A percentile compares a stretch with the other conserved stretches of the same genome.
phyloP scores from a whole-genome alignment of 805 yeast species.

The Lachancea thermotolerans region DNA sequence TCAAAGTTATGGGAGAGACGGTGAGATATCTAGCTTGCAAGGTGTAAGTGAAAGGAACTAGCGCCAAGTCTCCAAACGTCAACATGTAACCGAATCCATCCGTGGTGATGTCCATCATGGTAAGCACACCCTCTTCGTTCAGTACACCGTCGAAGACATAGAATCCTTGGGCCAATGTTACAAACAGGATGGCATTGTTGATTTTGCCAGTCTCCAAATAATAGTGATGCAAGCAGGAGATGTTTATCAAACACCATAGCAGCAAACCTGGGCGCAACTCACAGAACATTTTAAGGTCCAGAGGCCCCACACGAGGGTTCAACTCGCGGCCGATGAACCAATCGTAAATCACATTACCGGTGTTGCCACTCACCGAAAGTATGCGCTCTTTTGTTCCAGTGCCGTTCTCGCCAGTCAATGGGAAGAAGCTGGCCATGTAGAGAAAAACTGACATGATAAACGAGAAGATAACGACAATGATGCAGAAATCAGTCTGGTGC shows the following conservation, averaged over 20 bases:
- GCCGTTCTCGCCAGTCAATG: slow-evolving; percentile 46
- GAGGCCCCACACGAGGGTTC: slow-evolving; percentile 78
- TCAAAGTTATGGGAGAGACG: slow-evolving; percentile 51
- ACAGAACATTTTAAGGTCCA: slow-evolving; percentile 87
- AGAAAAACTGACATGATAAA: slow-evolving; percentile 55
- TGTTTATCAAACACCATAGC: slow-evolving; percentile 72
- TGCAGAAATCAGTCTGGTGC: slow-evolving; percentile 57
- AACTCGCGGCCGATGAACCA: slow-evolving; percentile 97
- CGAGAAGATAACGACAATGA: slow-evolving; percentile 59
- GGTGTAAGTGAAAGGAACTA: slow-evolving; percentile 89
- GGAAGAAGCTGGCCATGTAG: slow-evolving; percentile 61
- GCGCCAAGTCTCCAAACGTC: slow-evolving; percentile 85
- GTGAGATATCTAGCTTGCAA: slow-evolving; percentile 80
- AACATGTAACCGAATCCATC: slow-evolving; percentile 98
- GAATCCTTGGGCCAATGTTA: slow-evolving; percentile 63
- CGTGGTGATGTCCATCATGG: slow-evolving; percentile 94
- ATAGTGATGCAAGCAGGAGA: slow-evolving; percentile 78
- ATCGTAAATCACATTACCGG: slow-evolving; percentile 69
- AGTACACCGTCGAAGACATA: slow-evolving; percentile 88
- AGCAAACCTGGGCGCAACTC: slow-evolving; percentile 93
- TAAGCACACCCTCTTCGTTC: slow-evolving; percentile 80
- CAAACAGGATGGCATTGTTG: slow-evolving; percentile 64
- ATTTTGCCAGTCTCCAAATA: slow-evolving; percentile 53
- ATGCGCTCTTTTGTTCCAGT: slow-evolving; percentile 56
- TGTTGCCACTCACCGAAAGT: slow-evolving; percentile 80